phyloP scores from a whole-genome alignment of 2,329 filamentous ascomycete species.

The Penicillium sp. region DNA sequence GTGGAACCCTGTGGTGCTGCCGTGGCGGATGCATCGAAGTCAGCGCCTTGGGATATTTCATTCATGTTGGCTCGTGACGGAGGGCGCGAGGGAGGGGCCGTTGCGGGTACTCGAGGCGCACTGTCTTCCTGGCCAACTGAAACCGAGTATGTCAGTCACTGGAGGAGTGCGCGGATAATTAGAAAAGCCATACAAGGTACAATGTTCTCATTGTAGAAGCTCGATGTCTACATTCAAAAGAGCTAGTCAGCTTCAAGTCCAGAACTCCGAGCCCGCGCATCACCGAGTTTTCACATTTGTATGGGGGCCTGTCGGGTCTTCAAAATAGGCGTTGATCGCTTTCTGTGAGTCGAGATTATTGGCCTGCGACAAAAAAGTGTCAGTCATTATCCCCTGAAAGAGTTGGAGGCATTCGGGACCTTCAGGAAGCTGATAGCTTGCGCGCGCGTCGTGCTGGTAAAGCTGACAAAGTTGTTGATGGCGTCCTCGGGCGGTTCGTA shows the following conservation, averaged over 20 bases:
- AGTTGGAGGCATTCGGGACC: constrained; percentile 22
- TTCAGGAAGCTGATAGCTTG: constrained; percentile 42
- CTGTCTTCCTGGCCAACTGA: constrained; percentile 38
- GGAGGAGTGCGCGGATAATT: background rate
- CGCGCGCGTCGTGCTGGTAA: constrained; percentile 39
- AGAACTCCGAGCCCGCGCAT: background rate
- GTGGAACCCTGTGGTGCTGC: constrained; percentile 27
- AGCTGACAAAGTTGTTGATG: constrained; percentile 39
- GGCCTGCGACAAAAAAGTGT: constrained; percentile 31
- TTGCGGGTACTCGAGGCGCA: constrained; percentile 32
- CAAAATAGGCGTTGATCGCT: constrained; percentile 47
- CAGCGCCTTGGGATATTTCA: constrained; percentile 18
- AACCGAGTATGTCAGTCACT: constrained; percentile 4
- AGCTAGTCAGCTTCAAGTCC: constrained; percentile 7
- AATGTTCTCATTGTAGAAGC: constrained; percentile 25
- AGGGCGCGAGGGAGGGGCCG: constrained; percentile 45
- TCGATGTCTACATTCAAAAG: constrained; percentile 13
- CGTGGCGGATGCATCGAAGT: constrained; percentile 24
- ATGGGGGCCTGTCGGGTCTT: constrained; percentile 39
- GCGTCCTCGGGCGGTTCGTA: constrained; percentile 40
- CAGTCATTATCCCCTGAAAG: constrained; percentile 3
- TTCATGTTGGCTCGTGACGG: constrained; percentile 42
- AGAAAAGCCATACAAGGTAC: constrained; percentile 23
- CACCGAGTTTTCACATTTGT: constrained; percentile 26
- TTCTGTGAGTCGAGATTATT: constrained; percentile 44